Evolutionary conservation across 1,284 basidiomycete species (phyloP).

Genomic region (Irpex lacteus): DNA sequence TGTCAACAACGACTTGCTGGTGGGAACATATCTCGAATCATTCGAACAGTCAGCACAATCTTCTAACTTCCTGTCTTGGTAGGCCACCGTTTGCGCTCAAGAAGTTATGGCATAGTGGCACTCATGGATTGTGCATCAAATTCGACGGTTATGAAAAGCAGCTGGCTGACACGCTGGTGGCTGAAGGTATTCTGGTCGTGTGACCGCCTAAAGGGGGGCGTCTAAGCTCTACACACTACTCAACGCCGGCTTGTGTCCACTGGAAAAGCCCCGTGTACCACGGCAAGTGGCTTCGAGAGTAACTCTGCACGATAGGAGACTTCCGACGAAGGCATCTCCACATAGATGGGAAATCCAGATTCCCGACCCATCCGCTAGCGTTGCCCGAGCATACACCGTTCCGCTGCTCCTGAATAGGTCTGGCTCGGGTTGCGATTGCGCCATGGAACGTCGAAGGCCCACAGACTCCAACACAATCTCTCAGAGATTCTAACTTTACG

Average conservation of each 20-base stretch:
- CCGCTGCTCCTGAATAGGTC: not conserved
- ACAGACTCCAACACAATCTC: not conserved
- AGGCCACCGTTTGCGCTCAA: not conserved
- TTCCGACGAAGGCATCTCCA: not conserved
- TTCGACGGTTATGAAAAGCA: not conserved
- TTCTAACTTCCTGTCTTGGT: not conserved
- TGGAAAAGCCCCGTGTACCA: not conserved
- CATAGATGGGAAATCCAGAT: not conserved
- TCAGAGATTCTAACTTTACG: not conserved
- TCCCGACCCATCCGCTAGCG: not conserved
- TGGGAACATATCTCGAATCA: not conserved
- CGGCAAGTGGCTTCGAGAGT: not conserved
- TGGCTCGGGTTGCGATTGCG: not conserved
- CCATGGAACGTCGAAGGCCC: not conserved
- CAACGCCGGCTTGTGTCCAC: not conserved
- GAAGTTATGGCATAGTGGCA: not conserved
- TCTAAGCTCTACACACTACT: not conserved
- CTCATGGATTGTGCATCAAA: not conserved
- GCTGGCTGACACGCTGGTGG: not conserved
- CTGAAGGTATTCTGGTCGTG: constrained; percentile 2
- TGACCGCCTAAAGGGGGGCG: not conserved
- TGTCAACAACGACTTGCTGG: not conserved
- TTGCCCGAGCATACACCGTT: not conserved
- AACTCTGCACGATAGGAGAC: not conserved
- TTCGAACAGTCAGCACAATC: not conserved